Percentiles rank a stretch among this genome's conserved stretches.
Conservation (phyloP, 2,329 filamentous ascomycete species). For the Alternaria sp. region DNA sequence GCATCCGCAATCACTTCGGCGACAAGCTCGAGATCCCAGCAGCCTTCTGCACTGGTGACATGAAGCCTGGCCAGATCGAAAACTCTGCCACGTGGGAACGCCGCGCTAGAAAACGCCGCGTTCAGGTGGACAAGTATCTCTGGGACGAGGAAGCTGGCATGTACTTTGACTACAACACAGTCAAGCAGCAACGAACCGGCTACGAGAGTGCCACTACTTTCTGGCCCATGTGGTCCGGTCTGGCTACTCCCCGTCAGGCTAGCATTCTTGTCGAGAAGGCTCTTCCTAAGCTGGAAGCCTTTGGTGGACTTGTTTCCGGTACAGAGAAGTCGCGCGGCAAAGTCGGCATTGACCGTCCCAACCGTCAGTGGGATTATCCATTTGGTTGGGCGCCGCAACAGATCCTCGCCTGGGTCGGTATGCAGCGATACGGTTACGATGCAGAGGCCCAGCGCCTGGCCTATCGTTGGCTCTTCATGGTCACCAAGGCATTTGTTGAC, state of each 20-base stretch:
- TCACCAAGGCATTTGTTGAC: slow-evolving; percentile 97
- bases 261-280: slow-evolving; percentile 79
- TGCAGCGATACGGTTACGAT: slow-evolving; percentile 89
- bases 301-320: slow-evolving; percentile 86
- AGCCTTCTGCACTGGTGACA: slow-evolving; percentile 76
- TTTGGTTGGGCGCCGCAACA: slow-evolving; percentile 99
- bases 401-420: slow-evolving; percentile 94
- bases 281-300: slow-evolving; percentile 85
- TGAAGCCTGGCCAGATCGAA: slow-evolving; percentile 73
- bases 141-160: slow-evolving; percentile 93
- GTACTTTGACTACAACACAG: slow-evolving; percentile 97
- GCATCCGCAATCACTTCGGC: slow-evolving; percentile 82
- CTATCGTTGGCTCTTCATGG: slow-evolving; percentile 98
- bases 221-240: slow-evolving; percentile 96
- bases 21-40: slow-evolving; percentile 83
- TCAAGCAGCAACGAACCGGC: slow-evolving; percentile 76
- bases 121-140: slow-evolving; percentile 87
- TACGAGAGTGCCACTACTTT: slow-evolving; percentile 95
- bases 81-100: slow-evolving; percentile 91
- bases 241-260: slow-evolving; percentile 87
- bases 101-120: slow-evolving; percentile 82
- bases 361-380: slow-evolving; percentile 97
- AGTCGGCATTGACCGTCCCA: slow-evolving; percentile 82
- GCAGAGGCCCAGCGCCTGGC: slow-evolving; percentile 88
- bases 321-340: slow-evolving; percentile 87